phyloP scores from a whole-genome alignment of 2,329 filamentous ascomycete species.

The Didymella glomerata region DNA sequence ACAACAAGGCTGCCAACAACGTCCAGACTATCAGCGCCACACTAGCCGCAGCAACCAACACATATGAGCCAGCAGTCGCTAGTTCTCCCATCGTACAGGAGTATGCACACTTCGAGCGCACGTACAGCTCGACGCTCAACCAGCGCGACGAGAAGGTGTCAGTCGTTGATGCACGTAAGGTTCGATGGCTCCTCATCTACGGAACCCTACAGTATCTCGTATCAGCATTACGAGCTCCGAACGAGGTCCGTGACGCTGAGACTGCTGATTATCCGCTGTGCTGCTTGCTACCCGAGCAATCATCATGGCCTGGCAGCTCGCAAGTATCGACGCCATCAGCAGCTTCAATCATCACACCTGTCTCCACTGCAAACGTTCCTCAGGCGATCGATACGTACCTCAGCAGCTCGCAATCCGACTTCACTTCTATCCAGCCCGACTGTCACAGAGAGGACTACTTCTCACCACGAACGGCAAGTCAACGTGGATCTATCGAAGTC shows the following conservation, averaged over 20 bases:
- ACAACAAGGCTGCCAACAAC: constrained; percentile 58
- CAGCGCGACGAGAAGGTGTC: constrained; percentile 65
- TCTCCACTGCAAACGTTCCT: constrained; percentile 20
- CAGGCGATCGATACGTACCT: constrained; percentile 29
- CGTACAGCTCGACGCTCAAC: constrained; percentile 61
- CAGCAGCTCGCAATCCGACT: constrained; percentile 17
- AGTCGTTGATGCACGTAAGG: constrained; percentile 74
- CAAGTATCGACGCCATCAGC: constrained; percentile 27
- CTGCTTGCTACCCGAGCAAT: constrained; percentile 54
- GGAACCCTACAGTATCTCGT: constrained; percentile 75
- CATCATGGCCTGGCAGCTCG: constrained; percentile 48
- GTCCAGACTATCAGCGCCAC: constrained; percentile 63
- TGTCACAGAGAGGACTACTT: constrained; percentile 56
- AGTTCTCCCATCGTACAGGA: constrained; percentile 67
- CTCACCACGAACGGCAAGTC: constrained; percentile 31
- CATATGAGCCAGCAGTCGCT: constrained; percentile 45
- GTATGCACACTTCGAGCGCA: constrained; percentile 75
- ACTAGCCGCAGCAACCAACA: constrained; percentile 60
- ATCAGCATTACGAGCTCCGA: constrained; percentile 68
- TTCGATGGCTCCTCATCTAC: constrained; percentile 81
- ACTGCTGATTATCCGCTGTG: constrained; percentile 68
- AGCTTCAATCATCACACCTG: neutral
- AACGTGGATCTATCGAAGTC: constrained; percentile 43
- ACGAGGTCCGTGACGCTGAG: constrained; percentile 66
- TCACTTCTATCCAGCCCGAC: constrained; percentile 54